phyloP scores from a whole-genome alignment of 2,329 filamentous ascomycete genomes.

The Colletotrichum lupini region DNA sequence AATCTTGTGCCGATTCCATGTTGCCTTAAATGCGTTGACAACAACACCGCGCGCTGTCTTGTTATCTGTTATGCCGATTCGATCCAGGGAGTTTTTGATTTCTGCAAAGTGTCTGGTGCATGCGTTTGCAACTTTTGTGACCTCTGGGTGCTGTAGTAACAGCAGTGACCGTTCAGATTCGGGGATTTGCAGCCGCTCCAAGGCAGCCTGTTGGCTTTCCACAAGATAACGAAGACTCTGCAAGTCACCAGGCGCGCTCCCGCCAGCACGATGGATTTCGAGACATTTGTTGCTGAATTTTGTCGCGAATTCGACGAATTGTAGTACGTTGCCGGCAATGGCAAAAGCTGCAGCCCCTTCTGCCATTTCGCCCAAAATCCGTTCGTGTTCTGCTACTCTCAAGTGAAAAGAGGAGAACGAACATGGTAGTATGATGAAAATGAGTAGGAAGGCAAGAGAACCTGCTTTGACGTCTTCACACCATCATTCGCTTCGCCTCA shows the following conservation, averaged over 20 bases:
- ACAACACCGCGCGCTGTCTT: background rate
- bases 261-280: background rate
- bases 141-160: background rate
- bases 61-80: background rate
- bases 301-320: background rate
- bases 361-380: no score
- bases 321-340: conserved; percentile 1
- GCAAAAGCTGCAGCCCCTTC: background rate
- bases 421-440: no score
- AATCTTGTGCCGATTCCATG: background rate
- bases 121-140: background rate
- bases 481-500: no score
- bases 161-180: background rate
- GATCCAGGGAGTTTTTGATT: background rate
- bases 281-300: background rate
- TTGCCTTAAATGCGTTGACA: background rate
- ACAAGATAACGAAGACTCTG: background rate
- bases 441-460: no score
- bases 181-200: background rate
- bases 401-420: no score
- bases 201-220: background rate
- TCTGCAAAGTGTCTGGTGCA: background rate
- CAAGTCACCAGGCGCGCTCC: background rate
- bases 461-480: no score
- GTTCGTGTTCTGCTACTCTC: no score